Evolutionary conservation across 169 alveolate species (phyloP).

Genomic region (Plasmodium knowlesi): DNA sequence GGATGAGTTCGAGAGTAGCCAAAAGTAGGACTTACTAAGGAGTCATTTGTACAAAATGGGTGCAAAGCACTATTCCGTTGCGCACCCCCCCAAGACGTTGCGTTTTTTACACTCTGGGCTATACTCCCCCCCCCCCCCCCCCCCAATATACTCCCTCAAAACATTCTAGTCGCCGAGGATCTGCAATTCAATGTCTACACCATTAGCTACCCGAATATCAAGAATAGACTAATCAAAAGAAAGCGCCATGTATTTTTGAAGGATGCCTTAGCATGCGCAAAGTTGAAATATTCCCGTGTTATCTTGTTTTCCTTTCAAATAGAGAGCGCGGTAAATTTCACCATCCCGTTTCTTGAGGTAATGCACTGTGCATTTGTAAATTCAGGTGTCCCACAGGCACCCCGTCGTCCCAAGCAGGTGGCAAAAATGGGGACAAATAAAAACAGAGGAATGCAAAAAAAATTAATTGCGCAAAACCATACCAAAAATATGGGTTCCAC

Average conservation of each 20-base stretch:
- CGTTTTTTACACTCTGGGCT: not conserved
- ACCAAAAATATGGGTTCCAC: not conserved
- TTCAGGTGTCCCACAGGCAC: not conserved
- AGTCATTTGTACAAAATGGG: not conserved
- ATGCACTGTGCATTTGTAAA: not conserved
- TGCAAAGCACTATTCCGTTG: not conserved
- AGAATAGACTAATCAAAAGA: slow-evolving; percentile 12
- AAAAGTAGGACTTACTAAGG: slow-evolving; percentile 13
- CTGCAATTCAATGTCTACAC: slow-evolving; percentile 44
- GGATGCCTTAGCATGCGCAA: slow-evolving; percentile 52
- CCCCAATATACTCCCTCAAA: not conserved
- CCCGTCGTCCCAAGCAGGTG: not conserved
- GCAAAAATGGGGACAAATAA: not conserved
- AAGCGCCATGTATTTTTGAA: slow-evolving; percentile 39
- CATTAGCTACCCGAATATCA: slow-evolving; percentile 46
- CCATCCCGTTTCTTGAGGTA: slow-evolving; percentile 67
- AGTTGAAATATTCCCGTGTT: slow-evolving; percentile 17
- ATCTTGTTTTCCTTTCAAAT: slow-evolving; percentile 59
- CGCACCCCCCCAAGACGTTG: not conserved
- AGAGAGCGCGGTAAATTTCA: slow-evolving; percentile 51
- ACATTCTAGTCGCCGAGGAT: slow-evolving; percentile 22
- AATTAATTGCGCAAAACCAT: not conserved
- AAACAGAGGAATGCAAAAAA: not conserved
- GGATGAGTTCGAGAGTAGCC: slow-evolving; percentile 45
- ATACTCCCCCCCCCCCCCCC: not conserved